Evolutionary conservation across 163 green algal species (phyloP), one percentile per base, ranked within the genome.

Genomic region (Scenedesmus sp.): DNA sequence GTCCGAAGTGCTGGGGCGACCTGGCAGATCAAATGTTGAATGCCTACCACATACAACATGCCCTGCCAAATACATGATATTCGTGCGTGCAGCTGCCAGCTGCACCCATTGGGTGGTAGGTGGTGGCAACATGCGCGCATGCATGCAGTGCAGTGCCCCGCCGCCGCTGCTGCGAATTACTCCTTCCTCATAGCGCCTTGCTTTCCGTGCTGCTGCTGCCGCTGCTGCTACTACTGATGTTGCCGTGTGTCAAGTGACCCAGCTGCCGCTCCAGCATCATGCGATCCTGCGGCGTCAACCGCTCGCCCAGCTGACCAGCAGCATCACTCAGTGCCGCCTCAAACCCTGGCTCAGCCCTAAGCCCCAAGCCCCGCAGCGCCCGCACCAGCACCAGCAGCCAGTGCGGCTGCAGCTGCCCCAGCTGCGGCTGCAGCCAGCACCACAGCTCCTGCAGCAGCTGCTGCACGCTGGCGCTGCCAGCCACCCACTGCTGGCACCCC

Each of bases 371-470:
- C 2, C 46, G 8, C 8, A 84, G 46, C 26, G 54, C 70, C 67
- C 66, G 79, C 70, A 84, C 13, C 86, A 83, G n/a, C 20, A 84
- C 86, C 52, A 90, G 26, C 59, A 90, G 70, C 86, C 86, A 90
- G 56, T 8, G 55, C 52, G 86, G 70, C 56, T 67, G 16, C 16
- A 90, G 52, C 67, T 57, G 18, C 2, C 52, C 5, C 52, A 90
- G 67, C 67, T 84, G 86, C 56, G 86, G 86, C 64, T 15, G 54
- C 13, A 90, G 46, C 86, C 86, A 90, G 3, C 7, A 10, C 13
- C 86, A 73, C 54, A 90, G 64, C n/a, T 13, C 67, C 86, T 46
- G 54, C 54, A 90, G 70, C 70, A 85, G 86, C 86, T 84, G 54
- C 52, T 73, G 64, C n/a, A 70, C 86, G 0, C 13, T 4, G 6